These are phyloP conservation scores for Actinomucor elegans DNA, from an alignment of 371 early-diverging fungal genomes.

Conservation along the genomic window DNA sequence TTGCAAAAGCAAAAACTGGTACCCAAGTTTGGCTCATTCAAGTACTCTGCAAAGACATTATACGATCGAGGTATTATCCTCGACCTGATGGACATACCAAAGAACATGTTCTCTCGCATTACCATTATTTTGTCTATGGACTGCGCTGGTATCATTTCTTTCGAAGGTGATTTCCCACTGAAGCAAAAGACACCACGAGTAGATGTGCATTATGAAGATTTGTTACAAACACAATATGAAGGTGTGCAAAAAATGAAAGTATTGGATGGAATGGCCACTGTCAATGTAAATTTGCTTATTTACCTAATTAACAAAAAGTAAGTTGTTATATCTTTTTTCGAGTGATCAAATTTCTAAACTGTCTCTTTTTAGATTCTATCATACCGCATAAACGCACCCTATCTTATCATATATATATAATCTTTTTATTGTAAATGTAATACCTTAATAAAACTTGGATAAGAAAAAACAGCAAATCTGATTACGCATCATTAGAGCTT, in stretches of 20 bases:
- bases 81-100: conserved; percentile 76
- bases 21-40: conserved; percentile 97
- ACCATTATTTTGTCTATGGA: conserved; percentile 90
- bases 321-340: conserved; percentile 7
- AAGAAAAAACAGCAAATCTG: too few relatives aligned
- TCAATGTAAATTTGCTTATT: conserved; percentile 94
- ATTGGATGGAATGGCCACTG: conserved; percentile 90
- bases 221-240: conserved; percentile 92
- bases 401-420: too few relatives aligned
- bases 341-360: not conserved
- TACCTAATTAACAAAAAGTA: conserved; percentile 97
- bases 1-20: conserved; percentile 83
- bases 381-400: conserved; percentile 14
- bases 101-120: conserved; percentile 86
- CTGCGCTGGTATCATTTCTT: conserved; percentile 85
- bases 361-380: conserved; percentile 8
- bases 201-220: conserved; percentile 87
- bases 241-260: conserved; percentile 88
- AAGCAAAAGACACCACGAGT: conserved; percentile 74
- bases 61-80: conserved; percentile 92
- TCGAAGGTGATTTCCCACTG: conserved; percentile 82
- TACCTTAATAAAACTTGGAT: too few relatives aligned
- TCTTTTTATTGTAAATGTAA: too few relatives aligned
- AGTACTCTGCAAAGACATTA: conserved; percentile 94
- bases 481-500: too few relatives aligned